Conservation (phyloP, 192 early-diverging fungal genomes). For the Rhizoclosmatium globosum region DNA sequence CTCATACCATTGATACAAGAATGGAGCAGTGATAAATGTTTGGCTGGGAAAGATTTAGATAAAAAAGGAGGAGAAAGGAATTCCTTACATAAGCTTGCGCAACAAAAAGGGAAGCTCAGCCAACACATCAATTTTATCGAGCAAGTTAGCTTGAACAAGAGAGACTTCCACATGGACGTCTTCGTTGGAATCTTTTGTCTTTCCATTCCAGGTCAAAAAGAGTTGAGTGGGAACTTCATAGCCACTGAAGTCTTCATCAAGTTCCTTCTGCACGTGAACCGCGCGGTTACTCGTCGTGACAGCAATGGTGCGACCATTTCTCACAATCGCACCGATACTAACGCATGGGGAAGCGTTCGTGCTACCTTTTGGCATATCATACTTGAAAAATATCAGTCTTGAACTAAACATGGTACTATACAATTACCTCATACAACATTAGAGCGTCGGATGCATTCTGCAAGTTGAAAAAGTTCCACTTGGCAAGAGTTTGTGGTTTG, state of each 20-base stretch:
- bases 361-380: conserved; percentile 74
- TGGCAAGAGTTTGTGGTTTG: conserved; percentile 83
- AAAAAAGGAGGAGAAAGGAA: background rate
- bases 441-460: conserved; percentile 69
- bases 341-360: conserved; percentile 47
- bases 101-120: conserved; percentile 90
- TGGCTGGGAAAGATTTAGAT: conserved; percentile 50
- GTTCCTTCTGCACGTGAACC: conserved; percentile 65
- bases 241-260: conserved; percentile 79
- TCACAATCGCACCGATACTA: conserved; percentile 77
- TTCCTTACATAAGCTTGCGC: conserved; percentile 75
- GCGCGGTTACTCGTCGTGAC: conserved; percentile 81
- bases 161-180: conserved; percentile 74
- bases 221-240: conserved; percentile 82
- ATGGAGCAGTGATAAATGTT: conserved; percentile 92
- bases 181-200: conserved; percentile 59
- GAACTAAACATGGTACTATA: background rate
- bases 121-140: conserved; percentile 90
- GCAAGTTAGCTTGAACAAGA: conserved; percentile 65
- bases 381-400: conserved; percentile 68
- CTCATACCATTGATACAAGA: conserved; percentile 92
- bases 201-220: conserved; percentile 80
- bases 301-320: conserved; percentile 71
- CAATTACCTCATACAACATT: conserved; percentile 58
- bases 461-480: conserved; percentile 90